phyloP scores from a whole-genome alignment of 2,329 filamentous ascomycete genomes.

The Leptographium procerum region DNA sequence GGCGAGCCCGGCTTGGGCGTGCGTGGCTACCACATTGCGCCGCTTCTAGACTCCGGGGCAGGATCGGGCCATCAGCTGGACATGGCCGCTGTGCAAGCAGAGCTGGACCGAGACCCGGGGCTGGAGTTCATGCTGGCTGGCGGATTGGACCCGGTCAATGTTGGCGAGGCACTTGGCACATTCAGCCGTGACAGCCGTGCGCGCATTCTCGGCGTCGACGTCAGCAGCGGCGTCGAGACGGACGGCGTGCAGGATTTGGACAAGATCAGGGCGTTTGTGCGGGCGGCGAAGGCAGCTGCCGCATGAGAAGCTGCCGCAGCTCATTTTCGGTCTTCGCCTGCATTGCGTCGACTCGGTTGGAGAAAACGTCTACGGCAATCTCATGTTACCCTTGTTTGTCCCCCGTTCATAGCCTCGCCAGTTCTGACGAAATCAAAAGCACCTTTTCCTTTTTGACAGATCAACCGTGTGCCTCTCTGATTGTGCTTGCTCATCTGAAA shows the following conservation, averaged over 20 bases:
- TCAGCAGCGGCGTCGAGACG: constrained; percentile 93
- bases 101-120: constrained; percentile 56
- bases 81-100: constrained; percentile 52
- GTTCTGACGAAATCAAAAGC: neutral
- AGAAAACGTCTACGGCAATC: neutral
- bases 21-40: constrained; percentile 71
- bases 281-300: constrained; percentile 49
- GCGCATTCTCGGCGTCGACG: constrained; percentile 63
- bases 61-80: constrained; percentile 76
- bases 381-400: neutral
- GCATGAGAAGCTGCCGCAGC: constrained; percentile 22
- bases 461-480: neutral
- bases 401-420: neutral
- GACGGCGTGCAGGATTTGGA: constrained; percentile 69
- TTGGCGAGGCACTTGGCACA: constrained; percentile 51
- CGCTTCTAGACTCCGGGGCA: constrained; percentile 76
- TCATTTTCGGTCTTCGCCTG: neutral
- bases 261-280: constrained; percentile 73
- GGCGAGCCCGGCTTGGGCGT: constrained; percentile 58
- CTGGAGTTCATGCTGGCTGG: constrained; percentile 74
- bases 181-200: constrained; percentile 44
- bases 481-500: neutral
- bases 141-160: constrained; percentile 70
- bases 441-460: neutral
- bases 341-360: neutral